These are phyloP conservation scores for Oleoguttula mirabilis DNA, from an alignment of 495 filamentous ascomycete genomes.

Conservation along the genomic window DNA sequence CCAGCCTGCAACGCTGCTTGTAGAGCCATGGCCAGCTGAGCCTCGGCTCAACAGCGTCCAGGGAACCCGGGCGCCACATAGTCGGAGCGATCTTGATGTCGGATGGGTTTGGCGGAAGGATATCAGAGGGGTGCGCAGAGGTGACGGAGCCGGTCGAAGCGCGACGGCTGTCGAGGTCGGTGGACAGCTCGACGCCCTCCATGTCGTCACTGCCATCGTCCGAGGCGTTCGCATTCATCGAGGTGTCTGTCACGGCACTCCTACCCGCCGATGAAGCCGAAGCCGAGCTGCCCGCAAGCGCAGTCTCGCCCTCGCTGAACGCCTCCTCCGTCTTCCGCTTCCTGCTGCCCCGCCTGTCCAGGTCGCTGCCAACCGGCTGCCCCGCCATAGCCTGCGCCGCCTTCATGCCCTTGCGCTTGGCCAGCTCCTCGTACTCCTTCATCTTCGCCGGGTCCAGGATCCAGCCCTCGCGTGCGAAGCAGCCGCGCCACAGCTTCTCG, in stretches of 20 bases:
- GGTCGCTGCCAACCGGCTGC: not conserved
- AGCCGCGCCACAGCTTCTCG: slow-evolving; percentile 68
- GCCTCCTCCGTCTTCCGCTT: slow-evolving; percentile 18
- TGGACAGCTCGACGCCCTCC: slow-evolving; percentile 8
- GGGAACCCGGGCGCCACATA: not conserved
- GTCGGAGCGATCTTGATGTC: not conserved
- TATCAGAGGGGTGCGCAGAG: not conserved
- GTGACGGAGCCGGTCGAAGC: not conserved
- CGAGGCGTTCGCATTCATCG: not conserved
- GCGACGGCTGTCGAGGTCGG: not conserved
- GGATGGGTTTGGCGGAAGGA: not conserved
- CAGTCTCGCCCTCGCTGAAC: slow-evolving; percentile 13
- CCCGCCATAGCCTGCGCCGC: slow-evolving; percentile 23
- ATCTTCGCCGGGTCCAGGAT: slow-evolving; percentile 48
- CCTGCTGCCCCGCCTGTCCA: slow-evolving; percentile 9
- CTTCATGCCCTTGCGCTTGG: slow-evolving; percentile 37
- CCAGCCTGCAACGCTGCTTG: slow-evolving; percentile 70
- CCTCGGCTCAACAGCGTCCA: slow-evolving; percentile 34
- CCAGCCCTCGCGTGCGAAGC: slow-evolving; percentile 81
- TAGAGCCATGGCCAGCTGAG: slow-evolving; percentile 81
- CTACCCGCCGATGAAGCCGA: not conserved
- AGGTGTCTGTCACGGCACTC: not conserved
- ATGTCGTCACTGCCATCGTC: slow-evolving; percentile 1
- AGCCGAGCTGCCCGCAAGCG: not conserved
- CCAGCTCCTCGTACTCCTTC: slow-evolving; percentile 50